A percentile compares a stretch with the other conserved stretches of the same genome.
phyloP scores from a whole-genome alignment of 768 basidiomycete genomes.

The Termitomyces sp. region DNA sequence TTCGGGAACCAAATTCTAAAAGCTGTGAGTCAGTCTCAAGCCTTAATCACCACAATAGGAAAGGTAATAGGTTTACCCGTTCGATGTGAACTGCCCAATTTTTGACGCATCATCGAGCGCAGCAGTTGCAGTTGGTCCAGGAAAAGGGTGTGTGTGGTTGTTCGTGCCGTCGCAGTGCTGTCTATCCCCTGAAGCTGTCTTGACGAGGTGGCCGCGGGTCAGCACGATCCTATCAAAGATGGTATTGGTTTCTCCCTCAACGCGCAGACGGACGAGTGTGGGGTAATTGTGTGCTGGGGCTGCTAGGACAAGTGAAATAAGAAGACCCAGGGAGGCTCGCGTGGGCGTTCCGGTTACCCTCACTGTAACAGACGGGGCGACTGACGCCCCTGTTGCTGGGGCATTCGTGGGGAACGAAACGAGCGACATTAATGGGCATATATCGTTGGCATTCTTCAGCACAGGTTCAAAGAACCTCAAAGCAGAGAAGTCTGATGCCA shows the following conservation, averaged over 20 bases:
- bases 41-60: neutral
- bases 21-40: neutral
- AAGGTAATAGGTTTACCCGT: conserved; percentile 36
- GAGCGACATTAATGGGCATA: conserved; percentile 28
- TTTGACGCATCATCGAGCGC: conserved; percentile 43
- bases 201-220: conserved; percentile 41
- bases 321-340: conserved; percentile 6
- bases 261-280: conserved; percentile 31
- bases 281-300: neutral
- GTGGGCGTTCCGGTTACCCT: conserved; percentile 28
- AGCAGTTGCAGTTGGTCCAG: conserved; percentile 41
- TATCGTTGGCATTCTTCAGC: conserved; percentile 25
- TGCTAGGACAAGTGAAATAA: neutral
- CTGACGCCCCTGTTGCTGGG: conserved; percentile 30
- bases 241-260: conserved; percentile 36
- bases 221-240: conserved; percentile 38
- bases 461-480: conserved; percentile 28
- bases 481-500: conserved; percentile 30
- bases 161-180: conserved; percentile 48
- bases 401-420: conserved; percentile 27
- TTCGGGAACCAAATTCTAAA: conserved; percentile 3
- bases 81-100: conserved; percentile 32
- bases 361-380: conserved; percentile 37
- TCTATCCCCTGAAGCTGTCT: conserved; percentile 34
- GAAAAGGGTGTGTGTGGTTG: conserved; percentile 27